Evolutionary conservation across 2,329 filamentous ascomycete species (phyloP).

Genomic region (Botrytis byssoidea): DNA sequence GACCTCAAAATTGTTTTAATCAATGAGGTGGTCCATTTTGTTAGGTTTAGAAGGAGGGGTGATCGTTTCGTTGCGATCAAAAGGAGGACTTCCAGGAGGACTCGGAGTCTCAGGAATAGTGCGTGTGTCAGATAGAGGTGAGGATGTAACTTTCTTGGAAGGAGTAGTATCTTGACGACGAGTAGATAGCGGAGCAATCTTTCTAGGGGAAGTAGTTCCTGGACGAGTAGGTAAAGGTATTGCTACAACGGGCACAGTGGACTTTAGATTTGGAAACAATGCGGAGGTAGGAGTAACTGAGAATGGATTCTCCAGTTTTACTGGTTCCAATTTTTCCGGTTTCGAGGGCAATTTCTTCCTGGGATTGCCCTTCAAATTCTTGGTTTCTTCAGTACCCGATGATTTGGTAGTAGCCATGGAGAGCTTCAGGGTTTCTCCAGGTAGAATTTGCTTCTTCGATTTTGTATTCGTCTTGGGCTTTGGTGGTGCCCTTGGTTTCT

Average conservation of each 20-base stretch:
- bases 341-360: constrained; percentile 33
- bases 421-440: constrained; percentile 29
- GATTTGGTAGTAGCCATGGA: constrained; percentile 20
- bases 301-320: constrained; percentile 17
- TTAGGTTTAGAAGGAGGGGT: constrained; percentile 5
- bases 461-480: constrained; percentile 35
- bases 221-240: constrained; percentile 11
- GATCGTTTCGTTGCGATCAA: constrained; percentile 9
- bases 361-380: constrained; percentile 30
- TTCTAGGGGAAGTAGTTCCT: constrained; percentile 17
- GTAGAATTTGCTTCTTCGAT: constrained; percentile 53
- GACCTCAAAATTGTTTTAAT: background rate
- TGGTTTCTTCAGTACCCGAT: background rate
- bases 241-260: constrained; percentile 9
- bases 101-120: background rate
- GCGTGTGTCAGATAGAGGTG: constrained; percentile 1
- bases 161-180: background rate
- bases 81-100: background rate
- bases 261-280: constrained; percentile 29
- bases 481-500: constrained; percentile 12
- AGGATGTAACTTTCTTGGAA: background rate
- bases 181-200: background rate
- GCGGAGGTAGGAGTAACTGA: background rate
- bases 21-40: background rate
- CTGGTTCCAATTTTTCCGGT: constrained; percentile 16